Percentiles rank a stretch among this genome's conserved stretches.
phyloP scores from a whole-genome alignment of 2,329 filamentous ascomycete genomes.

The Xenoacremonium recifei region DNA sequence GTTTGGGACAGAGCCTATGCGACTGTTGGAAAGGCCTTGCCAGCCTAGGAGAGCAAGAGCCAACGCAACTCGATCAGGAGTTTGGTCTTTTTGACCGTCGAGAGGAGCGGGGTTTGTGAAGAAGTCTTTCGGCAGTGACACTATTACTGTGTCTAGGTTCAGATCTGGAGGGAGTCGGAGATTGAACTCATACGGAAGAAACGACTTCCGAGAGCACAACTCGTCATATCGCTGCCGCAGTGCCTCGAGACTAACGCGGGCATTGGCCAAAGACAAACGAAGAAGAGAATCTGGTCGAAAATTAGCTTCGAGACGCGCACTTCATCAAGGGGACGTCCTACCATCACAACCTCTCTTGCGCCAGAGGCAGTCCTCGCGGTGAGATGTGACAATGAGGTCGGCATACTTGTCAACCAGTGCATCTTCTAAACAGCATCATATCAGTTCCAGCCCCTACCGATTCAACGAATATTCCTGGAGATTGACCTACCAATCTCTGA shows the following conservation, averaged over 20 bases:
- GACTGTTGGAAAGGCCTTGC: slow-evolving; percentile 60
- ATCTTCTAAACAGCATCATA: slow-evolving; percentile 44
- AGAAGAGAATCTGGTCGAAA: slow-evolving; percentile 51
- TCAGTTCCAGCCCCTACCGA: slow-evolving; percentile 15
- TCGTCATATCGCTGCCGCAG: slow-evolving; percentile 66
- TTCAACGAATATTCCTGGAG: background rate
- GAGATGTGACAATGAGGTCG: slow-evolving; percentile 69
- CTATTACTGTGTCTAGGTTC: slow-evolving; percentile 48
- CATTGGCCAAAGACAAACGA: slow-evolving; percentile 62
- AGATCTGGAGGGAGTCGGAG: slow-evolving; percentile 54
- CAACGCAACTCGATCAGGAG: slow-evolving; percentile 61
- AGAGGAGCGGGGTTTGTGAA: slow-evolving; percentile 44
- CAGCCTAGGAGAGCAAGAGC: slow-evolving; percentile 72
- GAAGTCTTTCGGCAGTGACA: slow-evolving; percentile 53
- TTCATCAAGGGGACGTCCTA: slow-evolving; percentile 34
- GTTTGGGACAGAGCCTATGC: slow-evolving; percentile 63
- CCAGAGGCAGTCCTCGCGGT: slow-evolving; percentile 84
- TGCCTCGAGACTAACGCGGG: slow-evolving; percentile 54
- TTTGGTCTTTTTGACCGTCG: slow-evolving; percentile 19
- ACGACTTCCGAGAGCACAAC: slow-evolving; percentile 50
- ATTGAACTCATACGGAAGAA: slow-evolving; percentile 62
- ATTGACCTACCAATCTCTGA: slow-evolving; percentile 53
- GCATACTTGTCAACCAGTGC: slow-evolving; percentile 75
- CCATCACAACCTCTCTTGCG: slow-evolving; percentile 82
- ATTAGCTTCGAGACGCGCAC: background rate